phyloP scores from a whole-genome alignment of 23 red algal species.

The Gracilariopsis chorda region DNA sequence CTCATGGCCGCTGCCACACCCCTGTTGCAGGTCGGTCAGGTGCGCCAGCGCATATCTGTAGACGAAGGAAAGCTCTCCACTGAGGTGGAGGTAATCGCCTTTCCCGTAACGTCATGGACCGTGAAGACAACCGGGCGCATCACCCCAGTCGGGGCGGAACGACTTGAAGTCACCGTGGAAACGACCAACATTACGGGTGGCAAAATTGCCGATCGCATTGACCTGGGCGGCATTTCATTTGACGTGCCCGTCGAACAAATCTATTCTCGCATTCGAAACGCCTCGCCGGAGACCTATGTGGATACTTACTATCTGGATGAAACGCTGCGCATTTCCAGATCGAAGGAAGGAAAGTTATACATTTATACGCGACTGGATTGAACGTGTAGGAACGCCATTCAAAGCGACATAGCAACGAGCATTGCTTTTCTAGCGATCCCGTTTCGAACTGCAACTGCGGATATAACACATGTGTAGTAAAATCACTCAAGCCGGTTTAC shows the following conservation, averaged over 20 bases:
- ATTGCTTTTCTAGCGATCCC: no score
- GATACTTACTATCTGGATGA: slow-evolving; percentile 94
- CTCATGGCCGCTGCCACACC: slow-evolving; percentile 61
- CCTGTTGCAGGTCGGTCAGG: slow-evolving; percentile 70
- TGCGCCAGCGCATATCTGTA: slow-evolving; percentile 72
- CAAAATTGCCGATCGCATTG: slow-evolving; percentile 67
- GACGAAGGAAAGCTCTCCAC: slow-evolving; percentile 73
- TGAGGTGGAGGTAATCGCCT: slow-evolving; percentile 78
- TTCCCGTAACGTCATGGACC: slow-evolving; percentile 68
- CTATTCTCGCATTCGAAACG: slow-evolving; percentile 41
- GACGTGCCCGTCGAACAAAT: slow-evolving; percentile 88
- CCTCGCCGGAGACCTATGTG: slow-evolving; percentile 66
- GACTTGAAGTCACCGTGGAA: slow-evolving; percentile 82
- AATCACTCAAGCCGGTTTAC: no score
- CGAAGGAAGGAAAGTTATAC: slow-evolving; percentile 69
- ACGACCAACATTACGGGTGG: slow-evolving; percentile 77
- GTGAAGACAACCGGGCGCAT: slow-evolving; percentile 66
- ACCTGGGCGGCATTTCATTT: slow-evolving; percentile 82
- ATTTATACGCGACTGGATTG: slow-evolving; percentile 64
- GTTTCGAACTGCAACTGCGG: no score
- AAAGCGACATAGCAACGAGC: no score
- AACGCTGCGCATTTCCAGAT: slow-evolving; percentile 69
- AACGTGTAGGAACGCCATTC: no score
- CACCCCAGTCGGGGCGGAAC: slow-evolving; percentile 75
- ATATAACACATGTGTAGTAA: no score